Evolutionary conservation across 768 basidiomycete species (phyloP), one percentile per base, ranked within the genome.

Genomic region (Amanita jacksonii): DNA sequence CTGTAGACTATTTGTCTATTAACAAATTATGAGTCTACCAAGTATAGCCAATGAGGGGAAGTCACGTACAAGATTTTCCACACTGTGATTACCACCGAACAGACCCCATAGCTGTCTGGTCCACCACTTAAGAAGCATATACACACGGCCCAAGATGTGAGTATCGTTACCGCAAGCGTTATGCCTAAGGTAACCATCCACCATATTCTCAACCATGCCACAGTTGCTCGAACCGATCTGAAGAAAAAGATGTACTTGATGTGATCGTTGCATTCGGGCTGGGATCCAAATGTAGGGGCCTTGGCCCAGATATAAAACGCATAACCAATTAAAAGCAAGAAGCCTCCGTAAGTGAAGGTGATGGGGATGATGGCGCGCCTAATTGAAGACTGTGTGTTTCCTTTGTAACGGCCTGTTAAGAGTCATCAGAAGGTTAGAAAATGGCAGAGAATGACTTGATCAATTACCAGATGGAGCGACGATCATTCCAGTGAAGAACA

Each of bases 221-320:
- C 50, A 5, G 50, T 51, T 30, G 47, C 50, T 6, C 44, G 43
- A 3, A 51, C 50, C 19, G 35, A 43, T 25, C 24, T 33, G 15
- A 51, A 45, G 36, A 45, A 38, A 33, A 51, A 45, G 38, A 51
- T 41, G 28, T 51, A 51, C 41, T 45, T 51, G 43, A 48, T 51
- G 15, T 40, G 30, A 16, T 48, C 32, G 27, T 51, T 51, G 34
- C 38, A 40, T 13, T 30, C 33, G 18, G 34, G 8, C 10, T 15
- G 4, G 8, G 18, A 22, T 7, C 50, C 50, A 28, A 51, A 51
- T 8, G 18, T 36, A 4, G 43, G 47, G 10, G 50, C 50, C n/a
- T 43, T 45, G 5, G 50, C 47, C 50, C 50, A 51, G 35, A 51
- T 38, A 19, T 51, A 51, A 2, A 51, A 8, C 9, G 50, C 47